Percentiles rank a stretch among this genome's conserved stretches.
Conservation (phyloP, 495 filamentous ascomycete species). For the Clavariopsis aquatica region DNA sequence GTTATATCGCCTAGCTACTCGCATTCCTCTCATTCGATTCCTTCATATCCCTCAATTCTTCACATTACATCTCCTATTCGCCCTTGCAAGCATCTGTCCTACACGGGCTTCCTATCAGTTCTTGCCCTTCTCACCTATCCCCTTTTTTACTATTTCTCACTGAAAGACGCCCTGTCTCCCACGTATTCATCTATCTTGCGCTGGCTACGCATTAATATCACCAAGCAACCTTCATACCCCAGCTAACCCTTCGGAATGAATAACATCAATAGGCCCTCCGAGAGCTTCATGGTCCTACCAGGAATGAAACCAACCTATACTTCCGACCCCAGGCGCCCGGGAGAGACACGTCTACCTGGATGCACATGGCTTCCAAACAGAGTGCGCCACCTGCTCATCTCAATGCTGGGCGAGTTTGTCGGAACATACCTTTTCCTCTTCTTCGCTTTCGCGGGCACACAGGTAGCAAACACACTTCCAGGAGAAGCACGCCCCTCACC, state of each 20-base stretch:
- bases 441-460: constrained; percentile 76
- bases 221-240: not conserved
- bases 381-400: constrained; percentile 56
- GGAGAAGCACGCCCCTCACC: constrained; percentile 5
- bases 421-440: constrained; percentile 85
- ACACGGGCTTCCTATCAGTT: constrained; percentile 6
- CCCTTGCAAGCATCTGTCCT: constrained; percentile 16
- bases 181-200: constrained; percentile 17
- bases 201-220: constrained; percentile 10
- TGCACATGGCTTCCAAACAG: constrained; percentile 39
- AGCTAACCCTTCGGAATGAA: constrained; percentile 21
- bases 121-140: not conserved
- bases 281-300: constrained; percentile 38
- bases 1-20: not conserved
- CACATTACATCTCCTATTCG: not conserved
- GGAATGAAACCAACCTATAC: constrained; percentile 34
- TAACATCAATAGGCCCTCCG: constrained; percentile 29
- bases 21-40: constrained; percentile 2
- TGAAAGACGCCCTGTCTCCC: constrained; percentile 15
- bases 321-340: constrained; percentile 28
- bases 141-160: not conserved
- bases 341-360: constrained; percentile 27
- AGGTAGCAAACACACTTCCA: constrained; percentile 61
- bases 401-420: constrained; percentile 68
- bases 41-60: not conserved